Percentiles rank a stretch among this genome's conserved stretches.
Evolutionary conservation across 2,329 filamentous ascomycete species (phyloP).

Genomic region (Madurella mycetomatis): DNA sequence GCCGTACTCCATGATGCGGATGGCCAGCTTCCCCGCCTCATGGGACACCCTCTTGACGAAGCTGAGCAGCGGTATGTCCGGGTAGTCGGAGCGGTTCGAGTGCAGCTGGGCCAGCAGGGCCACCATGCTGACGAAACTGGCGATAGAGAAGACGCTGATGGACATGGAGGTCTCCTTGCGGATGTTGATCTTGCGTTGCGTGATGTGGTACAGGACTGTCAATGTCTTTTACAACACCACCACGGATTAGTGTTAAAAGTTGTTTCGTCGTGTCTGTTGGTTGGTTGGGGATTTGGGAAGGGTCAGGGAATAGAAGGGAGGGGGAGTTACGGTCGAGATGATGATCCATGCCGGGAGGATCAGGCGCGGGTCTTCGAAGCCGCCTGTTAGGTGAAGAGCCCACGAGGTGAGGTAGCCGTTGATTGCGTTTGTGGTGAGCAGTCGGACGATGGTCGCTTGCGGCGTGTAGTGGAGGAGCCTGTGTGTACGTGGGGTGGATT

Average conservation of each 20-base stretch:
- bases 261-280: no score
- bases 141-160: constrained; percentile 71
- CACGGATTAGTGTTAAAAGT: background rate
- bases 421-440: constrained; percentile 68
- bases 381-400: constrained; percentile 65
- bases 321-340: constrained; percentile 61
- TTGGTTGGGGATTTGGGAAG: background rate
- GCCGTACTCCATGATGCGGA: constrained; percentile 29
- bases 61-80: constrained; percentile 53
- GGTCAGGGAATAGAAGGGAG: background rate
- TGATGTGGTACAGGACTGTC: constrained; percentile 70
- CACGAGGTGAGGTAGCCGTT: constrained; percentile 73
- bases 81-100: constrained; percentile 56
- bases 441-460: constrained; percentile 72
- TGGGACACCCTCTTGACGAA: constrained; percentile 41
- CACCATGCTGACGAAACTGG: constrained; percentile 72
- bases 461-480: constrained; percentile 78
- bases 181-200: constrained; percentile 74
- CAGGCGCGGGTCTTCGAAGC: constrained; percentile 64
- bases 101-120: constrained; percentile 64
- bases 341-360: constrained; percentile 73
- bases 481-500: background rate
- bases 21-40: constrained; percentile 23
- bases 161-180: constrained; percentile 73
- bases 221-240: constrained; percentile 48